Conservation (phyloP, 768 basidiomycete species). For the Xerocomus brunneocitrinus region DNA sequence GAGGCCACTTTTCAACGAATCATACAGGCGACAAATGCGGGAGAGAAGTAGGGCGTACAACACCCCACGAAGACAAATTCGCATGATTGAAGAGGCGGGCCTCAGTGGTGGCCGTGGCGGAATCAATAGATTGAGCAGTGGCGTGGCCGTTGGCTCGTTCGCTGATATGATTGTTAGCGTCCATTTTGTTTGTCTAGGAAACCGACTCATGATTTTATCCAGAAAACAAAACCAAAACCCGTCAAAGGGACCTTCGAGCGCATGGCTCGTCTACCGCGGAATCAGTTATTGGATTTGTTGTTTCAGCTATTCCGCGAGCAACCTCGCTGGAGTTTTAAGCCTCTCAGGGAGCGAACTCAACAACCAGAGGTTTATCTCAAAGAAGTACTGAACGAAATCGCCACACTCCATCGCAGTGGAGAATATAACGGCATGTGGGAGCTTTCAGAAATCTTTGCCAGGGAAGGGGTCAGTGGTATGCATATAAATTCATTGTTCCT, state of each 20-base stretch:
- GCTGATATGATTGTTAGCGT: constrained; percentile 59
- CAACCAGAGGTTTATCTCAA: constrained; percentile 87
- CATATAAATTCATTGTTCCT: background rate
- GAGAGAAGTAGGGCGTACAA: constrained; percentile 64
- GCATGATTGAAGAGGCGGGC: constrained; percentile 69
- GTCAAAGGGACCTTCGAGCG: constrained; percentile 75
- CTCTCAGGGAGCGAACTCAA: constrained; percentile 72
- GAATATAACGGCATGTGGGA: constrained; percentile 81
- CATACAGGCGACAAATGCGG: constrained; percentile 68
- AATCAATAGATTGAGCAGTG: constrained; percentile 76
- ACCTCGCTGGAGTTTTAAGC: constrained; percentile 78
- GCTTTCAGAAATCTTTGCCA: constrained; percentile 68
- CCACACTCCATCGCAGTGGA: constrained; percentile 70
- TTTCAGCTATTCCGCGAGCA: constrained; percentile 74
- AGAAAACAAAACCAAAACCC: constrained; percentile 64
- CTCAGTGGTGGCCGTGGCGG: constrained; percentile 65
- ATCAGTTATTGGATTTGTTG: constrained; percentile 81
- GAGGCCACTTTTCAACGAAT: constrained; percentile 61
- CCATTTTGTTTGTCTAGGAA: background rate
- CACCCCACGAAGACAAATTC: constrained; percentile 60
- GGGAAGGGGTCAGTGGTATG: constrained; percentile 46
- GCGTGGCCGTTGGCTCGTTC: constrained; percentile 60
- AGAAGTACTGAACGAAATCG: constrained; percentile 75
- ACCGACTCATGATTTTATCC: constrained; percentile 8
- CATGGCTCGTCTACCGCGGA: constrained; percentile 86